Conservation (phyloP, 371 early-diverging fungal species). For the Blakeslea trispora region DNA sequence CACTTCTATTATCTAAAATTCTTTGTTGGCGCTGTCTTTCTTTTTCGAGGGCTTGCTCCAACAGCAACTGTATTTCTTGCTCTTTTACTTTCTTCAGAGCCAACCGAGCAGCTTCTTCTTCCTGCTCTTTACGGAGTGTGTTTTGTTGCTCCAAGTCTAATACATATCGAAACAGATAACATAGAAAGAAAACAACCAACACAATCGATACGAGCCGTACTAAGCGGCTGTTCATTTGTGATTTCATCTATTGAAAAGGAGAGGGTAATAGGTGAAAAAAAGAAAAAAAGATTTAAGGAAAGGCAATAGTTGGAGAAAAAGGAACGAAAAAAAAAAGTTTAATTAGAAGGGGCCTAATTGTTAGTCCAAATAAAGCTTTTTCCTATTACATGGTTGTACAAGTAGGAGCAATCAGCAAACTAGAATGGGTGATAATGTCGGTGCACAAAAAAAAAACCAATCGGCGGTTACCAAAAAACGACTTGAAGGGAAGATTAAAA, state of each 20-base stretch:
- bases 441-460: no score
- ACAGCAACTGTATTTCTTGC: constrained; percentile 9
- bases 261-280: neutral
- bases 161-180: constrained; percentile 21
- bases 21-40: constrained; percentile 14
- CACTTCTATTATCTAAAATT: constrained; percentile 19
- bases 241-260: constrained; percentile 14
- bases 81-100: constrained; percentile 9
- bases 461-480: no score
- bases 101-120: constrained; percentile 11
- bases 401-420: no score
- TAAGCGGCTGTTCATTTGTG: constrained; percentile 20
- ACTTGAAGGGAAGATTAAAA: no score
- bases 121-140: constrained; percentile 19
- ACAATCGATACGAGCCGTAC: constrained; percentile 22
- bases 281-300: neutral
- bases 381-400: no score
- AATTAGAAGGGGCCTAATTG: no score
- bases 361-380: no score
- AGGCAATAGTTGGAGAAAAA: no score
- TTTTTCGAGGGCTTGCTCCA: constrained; percentile 11
- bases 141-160: constrained; percentile 21
- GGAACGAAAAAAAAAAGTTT: no score
- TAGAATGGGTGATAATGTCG: no score
- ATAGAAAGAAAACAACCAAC: constrained; percentile 10